phyloP scores from a whole-genome alignment of 2,329 filamentous ascomycete genomes.

The Trichoderma sp. region DNA sequence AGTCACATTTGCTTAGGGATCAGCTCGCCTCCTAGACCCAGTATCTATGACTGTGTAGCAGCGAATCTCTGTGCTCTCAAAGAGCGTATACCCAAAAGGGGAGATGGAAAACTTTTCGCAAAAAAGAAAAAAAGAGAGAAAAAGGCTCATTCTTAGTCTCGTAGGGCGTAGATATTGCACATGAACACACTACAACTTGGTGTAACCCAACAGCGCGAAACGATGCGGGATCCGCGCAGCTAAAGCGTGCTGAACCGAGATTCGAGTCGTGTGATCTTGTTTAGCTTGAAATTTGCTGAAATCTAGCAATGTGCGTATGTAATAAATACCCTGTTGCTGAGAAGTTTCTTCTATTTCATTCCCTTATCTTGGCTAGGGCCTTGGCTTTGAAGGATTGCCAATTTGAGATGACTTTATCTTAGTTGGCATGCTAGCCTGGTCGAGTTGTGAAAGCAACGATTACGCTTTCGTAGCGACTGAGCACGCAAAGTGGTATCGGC shows the following conservation, averaged over 20 bases:
- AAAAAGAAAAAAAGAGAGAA: neutral
- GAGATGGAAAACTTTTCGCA: neutral
- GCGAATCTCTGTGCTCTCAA: neutral
- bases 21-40: neutral
- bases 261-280: conserved; percentile 20
- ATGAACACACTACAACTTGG: neutral
- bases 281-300: neutral
- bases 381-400: neutral
- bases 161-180: neutral
- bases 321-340: conserved; percentile 1
- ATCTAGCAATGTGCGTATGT: neutral
- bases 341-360: neutral
- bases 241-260: neutral
- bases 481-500: conserved; percentile 5
- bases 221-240: neutral
- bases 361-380: neutral
- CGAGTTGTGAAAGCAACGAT: neutral
- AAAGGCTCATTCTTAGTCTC: neutral
- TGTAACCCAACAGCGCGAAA: neutral
- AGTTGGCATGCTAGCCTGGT: neutral
- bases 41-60: neutral
- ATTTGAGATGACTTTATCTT: neutral
- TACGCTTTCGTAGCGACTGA: conserved; percentile 3
- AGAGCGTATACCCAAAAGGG: neutral
- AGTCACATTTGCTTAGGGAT: neutral